These are phyloP conservation scores for Candida boidinii DNA, from an alignment of 805 yeast genomes.

Conservation along the genomic window DNA sequence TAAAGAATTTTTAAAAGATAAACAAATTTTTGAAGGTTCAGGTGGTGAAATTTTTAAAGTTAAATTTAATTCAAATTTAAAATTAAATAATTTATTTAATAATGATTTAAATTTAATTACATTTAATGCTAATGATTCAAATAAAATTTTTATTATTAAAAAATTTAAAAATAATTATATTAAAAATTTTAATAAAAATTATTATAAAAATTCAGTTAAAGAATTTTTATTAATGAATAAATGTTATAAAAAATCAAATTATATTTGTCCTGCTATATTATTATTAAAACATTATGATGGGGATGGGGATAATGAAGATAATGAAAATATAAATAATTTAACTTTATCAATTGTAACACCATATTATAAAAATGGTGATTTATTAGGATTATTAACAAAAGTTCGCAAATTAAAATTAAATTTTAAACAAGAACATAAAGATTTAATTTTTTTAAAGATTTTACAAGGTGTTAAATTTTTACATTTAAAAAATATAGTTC, in stretches of 20 bases:
- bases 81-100: background rate
- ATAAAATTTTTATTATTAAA: slow-evolving; percentile 1
- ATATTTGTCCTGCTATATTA: slow-evolving; percentile 4
- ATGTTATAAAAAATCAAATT: background rate
- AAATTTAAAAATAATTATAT: slow-evolving; percentile 1
- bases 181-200: slow-evolving; percentile 3
- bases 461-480: slow-evolving; percentile 37
- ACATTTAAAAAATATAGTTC: slow-evolving; percentile 35
- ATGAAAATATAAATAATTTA: background rate
- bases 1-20: too few species aligned
- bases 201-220: slow-evolving; percentile 15
- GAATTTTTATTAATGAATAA: slow-evolving; percentile 18
- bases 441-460: slow-evolving; percentile 42
- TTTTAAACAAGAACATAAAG: slow-evolving; percentile 28
- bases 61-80: background rate
- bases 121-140: background rate
- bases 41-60: slow-evolving; percentile 21
- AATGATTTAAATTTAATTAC: background rate
- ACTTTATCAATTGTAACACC: background rate
- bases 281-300: slow-evolving; percentile 7
- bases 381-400: slow-evolving; percentile 32
- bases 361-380: slow-evolving; percentile 38
- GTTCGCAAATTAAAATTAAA: slow-evolving; percentile 27
- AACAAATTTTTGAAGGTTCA: slow-evolving; percentile 13
- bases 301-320: too few species aligned